phyloP scores from a whole-genome alignment of 176 grass and related monocot species.

The Hordeum marinum region DNA sequence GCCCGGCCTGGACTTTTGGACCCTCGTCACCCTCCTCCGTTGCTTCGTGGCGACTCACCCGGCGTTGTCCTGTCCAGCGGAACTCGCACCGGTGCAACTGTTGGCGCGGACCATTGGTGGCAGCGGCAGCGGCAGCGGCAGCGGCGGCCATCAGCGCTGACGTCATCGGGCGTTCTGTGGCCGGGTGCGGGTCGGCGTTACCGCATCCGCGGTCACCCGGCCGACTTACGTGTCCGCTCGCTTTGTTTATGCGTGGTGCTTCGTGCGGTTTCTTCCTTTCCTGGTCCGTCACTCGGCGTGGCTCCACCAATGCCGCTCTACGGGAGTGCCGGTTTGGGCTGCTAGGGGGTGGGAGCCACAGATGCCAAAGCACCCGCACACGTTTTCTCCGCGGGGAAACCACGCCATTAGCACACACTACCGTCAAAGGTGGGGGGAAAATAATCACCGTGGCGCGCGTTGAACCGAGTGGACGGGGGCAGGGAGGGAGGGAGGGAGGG shows the following conservation, averaged over 20 bases:
- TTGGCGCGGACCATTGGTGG: not conserved
- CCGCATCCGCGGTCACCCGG: not conserved
- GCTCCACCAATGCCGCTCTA: conserved; percentile 26
- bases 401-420: conserved; percentile 2
- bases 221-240: not conserved
- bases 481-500: not conserved
- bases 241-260: conserved; percentile 26
- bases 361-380: conserved; percentile 26
- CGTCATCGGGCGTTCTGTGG: not conserved
- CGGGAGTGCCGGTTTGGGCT: not conserved
- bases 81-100: not conserved
- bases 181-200: not conserved
- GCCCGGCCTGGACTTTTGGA: not conserved
- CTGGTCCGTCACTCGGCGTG: not conserved
- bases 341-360: not conserved
- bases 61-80: not conserved
- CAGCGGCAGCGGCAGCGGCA: not conserved
- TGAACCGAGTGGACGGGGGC: not conserved
- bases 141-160: conserved; percentile 31
- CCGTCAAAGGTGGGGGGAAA: not conserved
- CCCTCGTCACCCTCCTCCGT: not conserved
- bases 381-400: conserved; percentile 28
- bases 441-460: not conserved
- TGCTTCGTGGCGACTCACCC: not conserved
- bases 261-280: conserved; percentile 6